phyloP scores from a whole-genome alignment of 768 basidiomycete species.

The Serendipita sp. region DNA sequence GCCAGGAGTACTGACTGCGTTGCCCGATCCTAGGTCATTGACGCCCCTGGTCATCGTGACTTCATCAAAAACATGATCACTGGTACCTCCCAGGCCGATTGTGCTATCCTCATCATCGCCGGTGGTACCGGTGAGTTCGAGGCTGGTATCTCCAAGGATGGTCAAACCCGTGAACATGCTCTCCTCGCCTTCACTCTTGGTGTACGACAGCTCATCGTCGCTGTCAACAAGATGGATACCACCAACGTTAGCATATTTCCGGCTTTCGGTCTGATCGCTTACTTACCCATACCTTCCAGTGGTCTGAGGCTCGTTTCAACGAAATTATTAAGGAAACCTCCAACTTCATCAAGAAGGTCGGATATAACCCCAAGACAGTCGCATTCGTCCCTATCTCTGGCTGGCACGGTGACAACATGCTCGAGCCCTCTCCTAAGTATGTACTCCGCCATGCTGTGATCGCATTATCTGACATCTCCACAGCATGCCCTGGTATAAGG shows the following conservation, averaged over 20 bases:
- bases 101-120: conserved; percentile 98
- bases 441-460: conserved; percentile 16
- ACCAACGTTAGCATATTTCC: conserved; percentile 56
- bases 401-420: conserved; percentile 99
- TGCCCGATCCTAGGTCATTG: conserved; percentile 60
- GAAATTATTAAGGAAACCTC: conserved; percentile 98
- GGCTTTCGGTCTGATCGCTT: neutral
- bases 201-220: conserved; percentile 99
- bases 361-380: conserved; percentile 97
- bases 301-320: conserved; percentile 98
- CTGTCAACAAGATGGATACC: conserved; percentile 99
- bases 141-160: conserved; percentile 99
- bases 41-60: conserved; percentile 99
- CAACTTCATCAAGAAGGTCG: conserved; percentile 98
- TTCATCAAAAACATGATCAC: conserved; percentile 99
- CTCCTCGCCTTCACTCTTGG: conserved; percentile 99
- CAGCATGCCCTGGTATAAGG: conserved; percentile 99
- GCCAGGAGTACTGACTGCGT: neutral
- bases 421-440: conserved; percentile 93
- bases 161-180: conserved; percentile 99
- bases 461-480: conserved; percentile 9
- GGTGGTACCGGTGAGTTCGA: conserved; percentile 99
- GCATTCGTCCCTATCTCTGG: conserved; percentile 99
- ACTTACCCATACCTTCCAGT: conserved; percentile 35
- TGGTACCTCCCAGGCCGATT: conserved; percentile 99